Conservation (phyloP, 495 filamentous ascomycete species). For the Neurospora tetrasperma region DNA sequence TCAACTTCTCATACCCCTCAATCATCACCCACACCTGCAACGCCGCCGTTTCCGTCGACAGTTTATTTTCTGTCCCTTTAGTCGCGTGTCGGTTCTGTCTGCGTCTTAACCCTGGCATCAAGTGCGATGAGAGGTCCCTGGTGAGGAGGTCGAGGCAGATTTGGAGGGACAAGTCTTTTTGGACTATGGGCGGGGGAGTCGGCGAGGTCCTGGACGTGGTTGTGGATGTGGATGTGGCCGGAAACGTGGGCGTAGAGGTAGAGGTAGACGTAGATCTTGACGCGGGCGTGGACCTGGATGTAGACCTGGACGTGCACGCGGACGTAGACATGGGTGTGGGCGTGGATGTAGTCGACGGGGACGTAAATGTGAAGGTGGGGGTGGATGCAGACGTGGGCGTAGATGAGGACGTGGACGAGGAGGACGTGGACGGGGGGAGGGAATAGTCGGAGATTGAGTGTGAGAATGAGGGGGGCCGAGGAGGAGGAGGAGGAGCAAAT, state of each 20-base stretch:
- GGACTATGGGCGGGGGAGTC: not conserved
- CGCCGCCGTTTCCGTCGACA: conserved; percentile 36
- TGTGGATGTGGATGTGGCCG: no score
- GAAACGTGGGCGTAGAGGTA: no score
- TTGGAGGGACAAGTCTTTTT: conserved; percentile 12
- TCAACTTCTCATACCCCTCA: conserved; percentile 37
- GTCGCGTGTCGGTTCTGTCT: not conserved
- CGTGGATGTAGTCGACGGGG: not conserved
- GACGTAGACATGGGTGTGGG: not conserved
- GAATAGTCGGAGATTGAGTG: not conserved
- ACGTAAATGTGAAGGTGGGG: not conserved
- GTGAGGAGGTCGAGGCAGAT: conserved; percentile 33
- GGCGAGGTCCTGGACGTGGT: not conserved
- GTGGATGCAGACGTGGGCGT: not conserved
- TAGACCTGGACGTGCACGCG: not conserved
- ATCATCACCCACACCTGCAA: conserved; percentile 47
- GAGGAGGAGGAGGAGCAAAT: conserved; percentile 15
- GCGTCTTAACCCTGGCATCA: not conserved
- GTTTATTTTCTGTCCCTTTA: conserved; percentile 5
- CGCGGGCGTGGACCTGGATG: no score
- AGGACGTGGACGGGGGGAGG: no score
- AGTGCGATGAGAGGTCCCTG: conserved; percentile 30
- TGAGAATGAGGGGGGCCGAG: conserved; percentile 6
- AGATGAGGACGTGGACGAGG: no score
- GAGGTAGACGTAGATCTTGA: no score